These are phyloP conservation scores for Aureobasidium sp. DNA, from an alignment of 2,329 filamentous ascomycete species.

Conservation along the genomic window DNA sequence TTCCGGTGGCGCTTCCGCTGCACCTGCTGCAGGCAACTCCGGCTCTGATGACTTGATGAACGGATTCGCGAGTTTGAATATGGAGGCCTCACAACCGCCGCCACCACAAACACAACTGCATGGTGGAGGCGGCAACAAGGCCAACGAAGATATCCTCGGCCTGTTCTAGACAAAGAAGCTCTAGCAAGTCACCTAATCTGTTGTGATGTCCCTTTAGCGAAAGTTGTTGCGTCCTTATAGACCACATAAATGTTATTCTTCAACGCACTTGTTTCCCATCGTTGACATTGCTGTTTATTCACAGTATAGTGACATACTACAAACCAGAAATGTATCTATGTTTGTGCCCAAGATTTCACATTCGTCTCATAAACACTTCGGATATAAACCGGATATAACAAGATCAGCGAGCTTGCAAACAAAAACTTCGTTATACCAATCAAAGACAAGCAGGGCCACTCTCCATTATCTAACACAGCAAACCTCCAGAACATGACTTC, in stretches of 20 bases:
- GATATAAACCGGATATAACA: background rate
- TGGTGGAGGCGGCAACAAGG: constrained; percentile 47
- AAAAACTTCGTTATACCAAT: background rate
- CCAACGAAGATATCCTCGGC: constrained; percentile 21
- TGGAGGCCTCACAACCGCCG: constrained; percentile 59
- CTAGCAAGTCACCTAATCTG: background rate
- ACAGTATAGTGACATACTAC: background rate
- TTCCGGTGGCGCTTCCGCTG: constrained; percentile 25
- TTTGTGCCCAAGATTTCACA: too few relatives aligned
- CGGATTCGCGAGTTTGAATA: constrained; percentile 74
- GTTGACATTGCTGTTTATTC: background rate
- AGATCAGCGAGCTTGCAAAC: background rate
- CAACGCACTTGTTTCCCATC: background rate
- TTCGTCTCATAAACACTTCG: background rate
- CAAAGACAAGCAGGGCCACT: background rate
- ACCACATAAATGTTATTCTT: background rate
- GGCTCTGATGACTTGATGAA: constrained; percentile 58
- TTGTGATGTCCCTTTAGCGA: background rate
- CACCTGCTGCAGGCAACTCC: constrained; percentile 22
- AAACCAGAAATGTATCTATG: too few relatives aligned
- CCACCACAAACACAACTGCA: constrained; percentile 55
- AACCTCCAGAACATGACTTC: background rate
- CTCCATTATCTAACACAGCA: background rate
- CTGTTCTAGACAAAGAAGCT: background rate
- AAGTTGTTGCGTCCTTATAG: background rate